A percentile compares a stretch with the other conserved stretches of the same genome.
Evolutionary conservation across 1,284 basidiomycete genomes (phyloP).

Genomic region (Cystobasidium slooffiae): DNA sequence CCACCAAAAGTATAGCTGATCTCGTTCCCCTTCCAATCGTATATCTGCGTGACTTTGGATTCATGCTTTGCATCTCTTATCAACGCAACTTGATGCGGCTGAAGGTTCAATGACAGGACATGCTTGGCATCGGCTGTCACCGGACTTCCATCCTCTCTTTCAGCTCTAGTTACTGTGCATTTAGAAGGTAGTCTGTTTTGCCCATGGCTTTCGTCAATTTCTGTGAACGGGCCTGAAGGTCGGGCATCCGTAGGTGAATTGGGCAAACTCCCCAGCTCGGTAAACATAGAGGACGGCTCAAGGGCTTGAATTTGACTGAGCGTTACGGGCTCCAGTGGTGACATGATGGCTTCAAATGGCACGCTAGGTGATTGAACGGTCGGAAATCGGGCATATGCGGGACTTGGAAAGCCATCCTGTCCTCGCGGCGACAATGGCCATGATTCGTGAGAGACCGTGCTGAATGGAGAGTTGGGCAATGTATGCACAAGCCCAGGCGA

Average conservation of each 20-base stretch:
- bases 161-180: too few species aligned
- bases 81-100: background rate
- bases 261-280: background rate
- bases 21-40: slow-evolving; percentile 20
- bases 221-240: background rate
- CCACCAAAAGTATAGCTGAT: slow-evolving; percentile 11
- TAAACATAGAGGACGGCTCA: background rate
- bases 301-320: background rate
- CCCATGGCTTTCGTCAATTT: background rate
- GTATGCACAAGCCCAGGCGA: slow-evolving; percentile 1
- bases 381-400: background rate
- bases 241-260: background rate
- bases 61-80: slow-evolving; percentile 2
- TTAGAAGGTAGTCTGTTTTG: background rate
- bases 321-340: slow-evolving; percentile 1
- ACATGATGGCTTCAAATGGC: background rate
- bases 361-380: background rate
- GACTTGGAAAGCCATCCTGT: background rate
- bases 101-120: slow-evolving; percentile 3
- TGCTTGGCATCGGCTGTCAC: background rate
- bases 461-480: background rate
- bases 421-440: background rate
- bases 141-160: background rate
- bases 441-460: background rate
- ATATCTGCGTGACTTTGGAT: slow-evolving; percentile 10